Percentiles rank a stretch among this genome's conserved stretches.
These are phyloP conservation scores for Juncus inflexus DNA, from an alignment of 176 grass and related monocot species.

Conservation along the genomic window DNA sequence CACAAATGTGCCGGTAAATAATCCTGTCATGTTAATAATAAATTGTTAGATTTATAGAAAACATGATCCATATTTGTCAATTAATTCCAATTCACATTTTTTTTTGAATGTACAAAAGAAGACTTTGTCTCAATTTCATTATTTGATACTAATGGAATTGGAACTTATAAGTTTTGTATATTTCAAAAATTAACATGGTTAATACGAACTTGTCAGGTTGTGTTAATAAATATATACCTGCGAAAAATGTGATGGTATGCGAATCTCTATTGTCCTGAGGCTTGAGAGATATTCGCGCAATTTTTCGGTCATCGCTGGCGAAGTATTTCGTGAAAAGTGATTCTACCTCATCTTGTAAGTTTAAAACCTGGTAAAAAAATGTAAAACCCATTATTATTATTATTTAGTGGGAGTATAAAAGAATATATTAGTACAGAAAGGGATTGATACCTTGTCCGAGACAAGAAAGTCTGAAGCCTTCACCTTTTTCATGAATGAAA, in stretches of 20 bases:
- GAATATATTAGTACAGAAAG: background rate
- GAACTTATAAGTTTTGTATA: background rate
- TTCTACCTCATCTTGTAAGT: slow-evolving; percentile 85
- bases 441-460: slow-evolving; percentile 80
- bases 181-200: background rate
- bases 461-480: slow-evolving; percentile 72
- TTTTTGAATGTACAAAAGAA: no score
- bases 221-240: slow-evolving; percentile 30
- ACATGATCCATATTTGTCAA: background rate
- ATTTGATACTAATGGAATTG: no score
- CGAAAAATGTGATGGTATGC: slow-evolving; percentile 82
- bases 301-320: slow-evolving; percentile 55
- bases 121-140: no score
- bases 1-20: slow-evolving; percentile 87
- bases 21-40: slow-evolving; percentile 35
- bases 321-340: slow-evolving; percentile 71
- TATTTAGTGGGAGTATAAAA: slow-evolving; percentile 5
- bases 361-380: slow-evolving; percentile 48
- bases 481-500: slow-evolving; percentile 57
- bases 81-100: no score
- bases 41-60: background rate
- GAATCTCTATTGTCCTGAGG: slow-evolving; percentile 62
- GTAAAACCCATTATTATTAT: background rate
- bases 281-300: slow-evolving; percentile 83
- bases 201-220: background rate